Evolutionary conservation across 73 alveolate species (phyloP).

Genomic region (Durusdinium trenchii): DNA sequence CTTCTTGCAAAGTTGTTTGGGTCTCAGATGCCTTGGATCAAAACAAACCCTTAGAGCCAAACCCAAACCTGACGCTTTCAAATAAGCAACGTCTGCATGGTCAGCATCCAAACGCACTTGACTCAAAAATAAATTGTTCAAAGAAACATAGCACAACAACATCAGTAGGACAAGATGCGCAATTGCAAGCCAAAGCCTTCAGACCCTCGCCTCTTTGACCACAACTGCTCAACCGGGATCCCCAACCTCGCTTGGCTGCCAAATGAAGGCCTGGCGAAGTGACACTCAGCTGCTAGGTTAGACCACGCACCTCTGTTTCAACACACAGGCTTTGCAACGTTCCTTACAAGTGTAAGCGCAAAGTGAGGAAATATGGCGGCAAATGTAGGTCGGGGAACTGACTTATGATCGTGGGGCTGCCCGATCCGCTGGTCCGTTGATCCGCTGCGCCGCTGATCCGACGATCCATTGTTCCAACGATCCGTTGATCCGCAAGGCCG

Average conservation of each 20-base stretch:
- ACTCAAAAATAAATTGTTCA: background rate
- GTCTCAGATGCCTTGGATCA: constrained; percentile 4
- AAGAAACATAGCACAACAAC: background rate
- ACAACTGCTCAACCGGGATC: no score
- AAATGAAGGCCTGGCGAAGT: background rate
- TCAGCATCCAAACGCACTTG: background rate
- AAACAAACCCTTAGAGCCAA: background rate
- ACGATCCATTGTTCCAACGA: no score
- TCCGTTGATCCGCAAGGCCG: no score
- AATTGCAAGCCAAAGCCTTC: background rate
- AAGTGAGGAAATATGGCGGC: no score
- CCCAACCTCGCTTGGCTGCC: constrained; percentile 18
- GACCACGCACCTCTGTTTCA: background rate
- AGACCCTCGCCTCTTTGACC: no score
- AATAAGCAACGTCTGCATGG: background rate
- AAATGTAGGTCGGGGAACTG: no score
- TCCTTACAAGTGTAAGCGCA: no score
- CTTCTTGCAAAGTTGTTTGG: constrained; percentile 39
- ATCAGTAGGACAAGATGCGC: background rate
- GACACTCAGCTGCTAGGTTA: background rate
- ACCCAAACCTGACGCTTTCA: no score
- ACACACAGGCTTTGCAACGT: background rate
- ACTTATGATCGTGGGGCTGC: no score
- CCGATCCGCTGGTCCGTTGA: no score
- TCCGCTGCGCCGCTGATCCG: no score